Evolutionary conservation across 768 basidiomycete genomes (phyloP), one percentile per base, ranked within the genome.

Genomic region (Mycena floridula): DNA sequence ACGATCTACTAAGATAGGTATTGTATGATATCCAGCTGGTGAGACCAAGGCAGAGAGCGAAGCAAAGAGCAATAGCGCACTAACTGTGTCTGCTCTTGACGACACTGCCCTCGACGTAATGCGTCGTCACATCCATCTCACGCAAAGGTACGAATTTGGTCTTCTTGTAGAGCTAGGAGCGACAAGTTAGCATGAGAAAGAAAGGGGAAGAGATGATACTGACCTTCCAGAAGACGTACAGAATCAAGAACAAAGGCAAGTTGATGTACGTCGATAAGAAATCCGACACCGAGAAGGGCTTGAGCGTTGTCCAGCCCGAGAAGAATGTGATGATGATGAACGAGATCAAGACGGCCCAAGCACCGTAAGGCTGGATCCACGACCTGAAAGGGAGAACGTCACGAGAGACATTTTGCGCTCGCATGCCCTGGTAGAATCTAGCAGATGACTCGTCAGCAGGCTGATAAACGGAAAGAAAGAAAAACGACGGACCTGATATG

Each of bases 351-450:
- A 54, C 50, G 20, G n/a, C 7, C 45, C 47, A 55, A 3, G 54
- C 49, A n/a, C 54, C 54, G 35, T 46, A 55, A 6, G 54, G 54
- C 42, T 49, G 47, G 1, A 46, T 44, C 48, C 47, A 55, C 7
- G 50, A 49, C 41, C 41, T 47, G 49, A 55, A 58, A 3, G 56
- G 56, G 22, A 58, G 50, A 11, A 37, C 43, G 15, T 50, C 47
- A 25, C 56, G 54, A 46, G 50, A 49, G 5, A 55, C 24, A 8
- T 54, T 54, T 24, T 58, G 75, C 5, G 48, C 59, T 49, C 61
- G 58, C 55, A 68, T 48, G 35, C 67, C 75, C 18, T 54, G 51
- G 52, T 67, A 54, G 65, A 73, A 73, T n/a, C n/a, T n/a, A n/a
- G n/a, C n/a, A n/a, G n/a, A n/a, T n/a, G n/a, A n/a, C n/a, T n/a